phyloP scores from a whole-genome alignment of 441 rosid species.

The Gossypium davidsonii region DNA sequence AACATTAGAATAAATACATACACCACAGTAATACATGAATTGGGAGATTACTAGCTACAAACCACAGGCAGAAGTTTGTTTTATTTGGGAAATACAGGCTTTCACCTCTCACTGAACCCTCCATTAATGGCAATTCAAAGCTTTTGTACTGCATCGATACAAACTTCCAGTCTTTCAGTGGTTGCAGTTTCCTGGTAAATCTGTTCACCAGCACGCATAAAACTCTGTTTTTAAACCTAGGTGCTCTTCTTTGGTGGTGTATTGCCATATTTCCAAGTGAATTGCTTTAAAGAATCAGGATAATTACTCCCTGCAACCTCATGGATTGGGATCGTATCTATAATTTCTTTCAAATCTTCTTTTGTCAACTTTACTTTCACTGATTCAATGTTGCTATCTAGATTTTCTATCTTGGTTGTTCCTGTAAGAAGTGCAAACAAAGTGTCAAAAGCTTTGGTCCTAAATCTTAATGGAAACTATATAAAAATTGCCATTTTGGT shows the following conservation, averaged over 20 bases:
- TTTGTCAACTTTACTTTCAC: constrained; percentile 23
- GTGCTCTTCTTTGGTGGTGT: not conserved
- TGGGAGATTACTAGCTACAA: not conserved
- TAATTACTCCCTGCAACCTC: not conserved
- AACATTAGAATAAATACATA: not conserved
- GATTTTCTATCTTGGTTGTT: constrained; percentile 29
- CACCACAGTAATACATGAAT: not conserved
- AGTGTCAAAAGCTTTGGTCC: not conserved
- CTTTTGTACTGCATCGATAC: too few species aligned
- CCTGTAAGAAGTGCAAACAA: not conserved
- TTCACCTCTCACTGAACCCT: not conserved
- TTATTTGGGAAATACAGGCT: not conserved
- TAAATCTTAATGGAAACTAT: not conserved
- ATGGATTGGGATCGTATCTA: constrained; percentile 17
- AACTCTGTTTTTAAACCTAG: too few species aligned
- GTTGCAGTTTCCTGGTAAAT: too few species aligned
- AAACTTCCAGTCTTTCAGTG: too few species aligned
- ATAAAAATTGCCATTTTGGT: not conserved
- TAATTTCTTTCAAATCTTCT: constrained; percentile 28
- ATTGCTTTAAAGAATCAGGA: not conserved
- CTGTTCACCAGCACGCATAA: too few species aligned
- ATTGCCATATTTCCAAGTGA: not conserved
- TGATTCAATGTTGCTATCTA: constrained; percentile 28
- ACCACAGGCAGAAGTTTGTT: not conserved
- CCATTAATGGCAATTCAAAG: not conserved